Base-by-base conservation (phyloP, 2,329 filamentous ascomycete species). In the Capronia coronata region DNA sequence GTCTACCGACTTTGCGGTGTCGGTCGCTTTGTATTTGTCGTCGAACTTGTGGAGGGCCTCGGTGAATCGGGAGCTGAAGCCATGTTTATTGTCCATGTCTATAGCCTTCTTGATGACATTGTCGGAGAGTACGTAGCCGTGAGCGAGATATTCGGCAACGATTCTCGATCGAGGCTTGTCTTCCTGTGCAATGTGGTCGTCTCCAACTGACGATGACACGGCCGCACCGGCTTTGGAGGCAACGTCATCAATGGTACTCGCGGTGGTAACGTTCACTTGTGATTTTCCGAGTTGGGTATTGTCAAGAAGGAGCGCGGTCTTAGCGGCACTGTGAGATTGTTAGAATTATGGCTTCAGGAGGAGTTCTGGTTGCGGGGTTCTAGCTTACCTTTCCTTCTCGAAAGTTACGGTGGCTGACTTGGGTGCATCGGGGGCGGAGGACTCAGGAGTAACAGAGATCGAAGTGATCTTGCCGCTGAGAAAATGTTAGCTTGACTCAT, bases 111-210 rank as follows among this genome's bases (percentile, higher is more conserved):
- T 79, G 61, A 95, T 83, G 43, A 87, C 86, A 49, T 78, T 74
- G 65, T 86, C 83, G 54, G 79, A 89, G 58, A 97, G 76, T 32
- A 83, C 79, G 72, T 98, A 98, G 61, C 93, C 93, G 63, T 96
- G 88, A 9, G 93, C 90, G 27, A 98, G 84, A 70, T 97, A 96
- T 74, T 98, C 93, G 58, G 93, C 93, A 43, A 96, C 71, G 68
- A 98, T 95, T 62, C 93, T 87, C 34, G 86, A 82, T 63, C 90
- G 86, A 13, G 93, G 93, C 78, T 98, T 98, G 75, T 97, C 89
- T 71, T 98, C 93, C 67, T 98, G 93, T 11, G 84, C 82, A 62
- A 97, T 83, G 62, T 88, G 76, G 44, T 67, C 62, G 48, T 70
- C 70, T 59, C 77, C 76, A 45, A 67, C 65, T 32, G 73, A 69